Evolutionary conservation across 2,329 filamentous ascomycete genomes (phyloP).

Genomic region (Apiospora kogelbergensis): DNA sequence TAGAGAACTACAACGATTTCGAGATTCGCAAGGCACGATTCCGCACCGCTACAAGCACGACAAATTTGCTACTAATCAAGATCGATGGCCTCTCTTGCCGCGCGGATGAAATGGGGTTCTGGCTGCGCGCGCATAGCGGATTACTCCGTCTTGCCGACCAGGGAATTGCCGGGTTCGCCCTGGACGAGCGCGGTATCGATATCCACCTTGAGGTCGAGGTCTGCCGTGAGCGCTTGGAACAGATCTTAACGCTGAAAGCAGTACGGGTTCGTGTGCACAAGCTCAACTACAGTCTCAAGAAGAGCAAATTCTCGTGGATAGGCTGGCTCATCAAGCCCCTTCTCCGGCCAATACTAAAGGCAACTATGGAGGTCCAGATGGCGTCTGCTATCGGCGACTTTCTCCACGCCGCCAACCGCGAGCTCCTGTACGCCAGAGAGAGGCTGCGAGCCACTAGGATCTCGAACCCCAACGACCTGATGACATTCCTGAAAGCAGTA

Average conservation of each 20-base stretch:
- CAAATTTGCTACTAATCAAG: constrained; percentile 73
- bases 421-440: constrained; percentile 84
- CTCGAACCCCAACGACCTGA: constrained; percentile 73
- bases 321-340: constrained; percentile 84
- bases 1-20: constrained; percentile 83
- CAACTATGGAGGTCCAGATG: constrained; percentile 72
- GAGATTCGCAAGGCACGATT: constrained; percentile 79
- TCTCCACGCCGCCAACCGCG: constrained; percentile 75
- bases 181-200: constrained; percentile 87
- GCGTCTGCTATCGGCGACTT: constrained; percentile 68
- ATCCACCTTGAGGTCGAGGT: constrained; percentile 84
- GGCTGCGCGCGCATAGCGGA: constrained; percentile 77
- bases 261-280: constrained; percentile 85
- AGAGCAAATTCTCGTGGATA: constrained; percentile 74
- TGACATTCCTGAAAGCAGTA: constrained; percentile 81
- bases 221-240: constrained; percentile 73
- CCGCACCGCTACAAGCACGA: constrained; percentile 63
- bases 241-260: constrained; percentile 73
- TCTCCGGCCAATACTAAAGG: constrained; percentile 75
- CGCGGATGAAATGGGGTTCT: constrained; percentile 87
- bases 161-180: constrained; percentile 80
- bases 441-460: constrained; percentile 83
- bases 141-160: constrained; percentile 75
- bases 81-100: constrained; percentile 80
- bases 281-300: constrained; percentile 73